Percentiles rank a stretch among this genome's conserved stretches.
Conservation (phyloP, 805 yeast genomes). For the Kuraishia piskuri region DNA sequence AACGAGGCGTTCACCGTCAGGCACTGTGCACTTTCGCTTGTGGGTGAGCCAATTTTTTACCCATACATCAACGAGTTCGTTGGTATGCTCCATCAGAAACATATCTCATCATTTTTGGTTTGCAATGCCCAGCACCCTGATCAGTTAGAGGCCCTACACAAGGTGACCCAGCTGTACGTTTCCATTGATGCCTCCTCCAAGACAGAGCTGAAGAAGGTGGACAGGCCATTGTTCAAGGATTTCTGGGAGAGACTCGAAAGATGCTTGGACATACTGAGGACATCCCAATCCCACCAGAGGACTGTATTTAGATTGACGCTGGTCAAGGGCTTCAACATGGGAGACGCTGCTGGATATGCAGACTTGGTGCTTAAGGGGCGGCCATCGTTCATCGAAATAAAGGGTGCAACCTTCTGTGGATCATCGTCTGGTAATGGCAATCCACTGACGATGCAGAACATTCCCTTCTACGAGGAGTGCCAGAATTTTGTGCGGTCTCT, state of each 20-base stretch:
- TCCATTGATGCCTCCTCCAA: constrained; percentile 93
- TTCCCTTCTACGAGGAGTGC: constrained; percentile 91
- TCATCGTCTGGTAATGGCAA: constrained; percentile 77
- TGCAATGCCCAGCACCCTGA: constrained; percentile 97
- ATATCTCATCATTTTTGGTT: constrained; percentile 80
- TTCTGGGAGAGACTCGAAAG: constrained; percentile 84
- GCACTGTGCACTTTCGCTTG: constrained; percentile 88
- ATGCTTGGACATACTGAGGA: constrained; percentile 71
- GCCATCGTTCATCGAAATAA: constrained; percentile 86
- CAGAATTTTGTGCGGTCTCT: constrained; percentile 61
- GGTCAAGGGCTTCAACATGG: constrained; percentile 89
- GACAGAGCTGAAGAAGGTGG: constrained; percentile 70
- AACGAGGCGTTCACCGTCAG: constrained; percentile 83
- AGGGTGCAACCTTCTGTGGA: constrained; percentile 95
- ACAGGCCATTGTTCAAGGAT: constrained; percentile 82
- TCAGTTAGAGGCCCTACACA: constrained; percentile 55
- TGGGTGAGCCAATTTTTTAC: constrained; percentile 92
- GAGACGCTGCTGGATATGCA: constrained; percentile 72
- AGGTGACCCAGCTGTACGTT: constrained; percentile 86
- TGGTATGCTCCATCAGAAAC: constrained; percentile 67
- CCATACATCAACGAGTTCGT: constrained; percentile 86
- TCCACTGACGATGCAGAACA: constrained; percentile 90
- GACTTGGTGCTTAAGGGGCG: constrained; percentile 74
- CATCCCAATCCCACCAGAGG: constrained; percentile 72
- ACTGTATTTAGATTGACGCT: constrained; percentile 86